These are phyloP conservation scores for Dryas alaskensis DNA, from an alignment of 306 rosid species.

Conservation along the genomic window DNA sequence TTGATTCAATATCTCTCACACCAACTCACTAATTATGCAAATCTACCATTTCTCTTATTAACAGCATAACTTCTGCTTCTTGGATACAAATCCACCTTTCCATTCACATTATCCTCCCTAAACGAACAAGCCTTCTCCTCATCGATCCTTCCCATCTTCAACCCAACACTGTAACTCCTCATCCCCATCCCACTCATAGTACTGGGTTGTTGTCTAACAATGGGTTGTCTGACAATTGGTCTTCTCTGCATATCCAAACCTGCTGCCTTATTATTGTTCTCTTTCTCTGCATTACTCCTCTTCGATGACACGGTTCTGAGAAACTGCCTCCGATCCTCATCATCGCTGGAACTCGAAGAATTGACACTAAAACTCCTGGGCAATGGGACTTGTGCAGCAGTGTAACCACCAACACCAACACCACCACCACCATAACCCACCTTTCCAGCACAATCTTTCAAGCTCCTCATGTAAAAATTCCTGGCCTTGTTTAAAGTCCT, in stretches of 20 bases:
- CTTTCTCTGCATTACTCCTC: conserved; percentile 9
- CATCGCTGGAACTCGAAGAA: background rate
- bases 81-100: conserved; percentile 24
- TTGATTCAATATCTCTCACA: background rate
- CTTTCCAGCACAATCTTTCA: conserved; percentile 39
- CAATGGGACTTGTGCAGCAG: conserved; percentile 14
- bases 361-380: conserved; percentile 26
- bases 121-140: conserved; percentile 51
- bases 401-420: background rate
- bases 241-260: conserved; percentile 16
- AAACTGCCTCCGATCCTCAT: conserved; percentile 12
- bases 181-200: conserved; percentile 22
- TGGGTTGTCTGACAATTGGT: background rate
- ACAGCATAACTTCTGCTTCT: conserved; percentile 32
- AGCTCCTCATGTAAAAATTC: conserved; percentile 35
- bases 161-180: conserved; percentile 33
- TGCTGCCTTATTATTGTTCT: background rate
- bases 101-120: conserved; percentile 31
- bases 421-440: conserved; percentile 10
- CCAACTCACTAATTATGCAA: background rate
- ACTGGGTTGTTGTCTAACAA: too few species aligned
- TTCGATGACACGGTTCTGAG: background rate
- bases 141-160: conserved; percentile 50
- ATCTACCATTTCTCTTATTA: conserved; percentile 9
- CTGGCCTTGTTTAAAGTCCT: conserved; percentile 43